phyloP scores from a whole-genome alignment of 2,329 filamentous ascomycete species.

The Neofusicoccum sp. region DNA sequence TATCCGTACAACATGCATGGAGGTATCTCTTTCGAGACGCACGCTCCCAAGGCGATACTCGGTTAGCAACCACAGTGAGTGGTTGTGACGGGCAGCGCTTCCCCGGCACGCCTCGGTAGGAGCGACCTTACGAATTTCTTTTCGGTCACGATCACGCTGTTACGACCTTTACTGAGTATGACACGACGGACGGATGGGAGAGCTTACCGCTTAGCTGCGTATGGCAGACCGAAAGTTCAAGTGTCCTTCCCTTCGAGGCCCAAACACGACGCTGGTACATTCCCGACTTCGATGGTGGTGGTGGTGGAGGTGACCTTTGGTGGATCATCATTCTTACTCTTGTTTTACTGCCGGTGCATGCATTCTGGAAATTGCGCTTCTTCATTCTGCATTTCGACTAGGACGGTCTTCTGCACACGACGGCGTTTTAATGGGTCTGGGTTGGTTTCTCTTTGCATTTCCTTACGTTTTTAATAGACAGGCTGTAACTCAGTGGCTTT shows the following conservation, averaged over 20 bases:
- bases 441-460: not conserved
- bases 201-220: conserved; percentile 12
- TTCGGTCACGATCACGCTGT: conserved; percentile 37
- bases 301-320: conserved; percentile 7
- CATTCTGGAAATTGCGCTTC: conserved; percentile 19
- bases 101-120: not conserved
- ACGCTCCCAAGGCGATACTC: conserved; percentile 47
- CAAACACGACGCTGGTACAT: not conserved
- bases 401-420: conserved; percentile 17
- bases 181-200: conserved; percentile 35
- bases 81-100: conserved; percentile 3
- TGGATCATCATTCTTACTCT: conserved; percentile 19
- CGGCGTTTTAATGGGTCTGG: conserved; percentile 12
- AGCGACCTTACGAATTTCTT: conserved; percentile 37
- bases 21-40: conserved; percentile 49
- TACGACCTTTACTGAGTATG: conserved; percentile 35
- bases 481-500: conserved; percentile 18
- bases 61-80: conserved; percentile 27
- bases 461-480: conserved; percentile 21
- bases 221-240: not conserved
- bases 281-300: not conserved
- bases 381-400: conserved; percentile 19
- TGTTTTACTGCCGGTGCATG: conserved; percentile 7
- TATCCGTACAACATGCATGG: conserved; percentile 48
- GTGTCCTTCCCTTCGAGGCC: conserved; percentile 5